Evolutionary conservation across 2,329 filamentous ascomycete species (phyloP).

Genomic region (Coniochaeta pulveracea): DNA sequence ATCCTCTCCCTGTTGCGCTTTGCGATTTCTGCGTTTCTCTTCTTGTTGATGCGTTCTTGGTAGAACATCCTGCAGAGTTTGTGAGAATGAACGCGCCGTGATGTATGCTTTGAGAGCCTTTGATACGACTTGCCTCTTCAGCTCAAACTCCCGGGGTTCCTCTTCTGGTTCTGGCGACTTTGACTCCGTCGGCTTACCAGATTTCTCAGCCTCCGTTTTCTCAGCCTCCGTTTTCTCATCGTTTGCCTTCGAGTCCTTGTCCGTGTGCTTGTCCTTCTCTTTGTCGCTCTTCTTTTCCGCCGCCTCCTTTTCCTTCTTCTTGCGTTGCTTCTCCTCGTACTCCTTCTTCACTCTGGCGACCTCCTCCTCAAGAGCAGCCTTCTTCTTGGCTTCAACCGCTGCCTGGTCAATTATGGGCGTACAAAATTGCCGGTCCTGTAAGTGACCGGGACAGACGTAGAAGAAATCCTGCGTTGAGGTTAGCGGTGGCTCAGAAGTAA

Average conservation of each 20-base stretch:
- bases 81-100: not conserved
- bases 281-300: constrained; percentile 40
- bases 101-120: constrained; percentile 1
- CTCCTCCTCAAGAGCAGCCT: constrained; percentile 55
- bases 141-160: constrained; percentile 68
- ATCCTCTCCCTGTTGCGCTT: constrained; percentile 74
- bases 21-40: constrained; percentile 65
- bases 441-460: constrained; percentile 74
- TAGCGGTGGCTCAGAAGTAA: not conserved
- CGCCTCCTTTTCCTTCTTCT: constrained; percentile 57
- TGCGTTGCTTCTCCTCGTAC: constrained; percentile 61
- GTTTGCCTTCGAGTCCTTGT: constrained; percentile 28
- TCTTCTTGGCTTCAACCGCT: constrained; percentile 50
- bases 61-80: constrained; percentile 58
- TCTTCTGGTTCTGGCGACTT: constrained; percentile 38
- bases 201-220: constrained; percentile 22
- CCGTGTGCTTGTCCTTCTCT: constrained; percentile 30
- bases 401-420: constrained; percentile 61
- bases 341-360: constrained; percentile 59
- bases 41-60: constrained; percentile 70
- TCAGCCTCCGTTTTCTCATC: constrained; percentile 30
- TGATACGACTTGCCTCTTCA: constrained; percentile 53
- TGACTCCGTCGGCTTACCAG: constrained; percentile 25
- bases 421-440: constrained; percentile 77
- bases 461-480: constrained; percentile 58